A percentile compares a stretch with the other conserved stretches of the same genome.
phyloP scores from a whole-genome alignment of 805 yeast genomes.

The Candida insectorum region DNA sequence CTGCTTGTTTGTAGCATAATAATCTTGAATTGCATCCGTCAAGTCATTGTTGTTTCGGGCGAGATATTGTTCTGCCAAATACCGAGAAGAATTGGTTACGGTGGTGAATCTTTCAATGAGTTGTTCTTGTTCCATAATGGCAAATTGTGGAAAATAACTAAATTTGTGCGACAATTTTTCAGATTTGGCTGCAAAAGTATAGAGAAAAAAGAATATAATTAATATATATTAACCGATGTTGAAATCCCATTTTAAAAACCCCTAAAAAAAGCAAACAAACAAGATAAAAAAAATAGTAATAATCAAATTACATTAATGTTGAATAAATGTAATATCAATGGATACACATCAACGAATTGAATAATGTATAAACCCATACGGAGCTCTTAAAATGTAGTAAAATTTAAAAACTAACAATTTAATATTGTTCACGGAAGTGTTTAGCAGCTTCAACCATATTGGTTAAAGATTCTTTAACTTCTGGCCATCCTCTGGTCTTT shows the following conservation, averaged over 20 bases:
- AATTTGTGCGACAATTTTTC: not conserved
- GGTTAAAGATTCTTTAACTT: conserved; percentile 90
- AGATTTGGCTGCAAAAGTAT: not conserved
- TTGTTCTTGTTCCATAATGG: conserved; percentile 19
- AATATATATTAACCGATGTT: conserved; percentile 39
- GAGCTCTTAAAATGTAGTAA: conserved; percentile 12
- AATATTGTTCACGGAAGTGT: conserved; percentile 60
- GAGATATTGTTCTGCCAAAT: conserved; percentile 39
- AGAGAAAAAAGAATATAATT: not conserved
- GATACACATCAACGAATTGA: conserved; percentile 43
- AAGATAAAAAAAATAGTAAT: conserved; percentile 11
- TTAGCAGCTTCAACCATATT: conserved; percentile 99
- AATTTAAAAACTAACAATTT: conserved; percentile 12
- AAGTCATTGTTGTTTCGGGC: conserved; percentile 34
- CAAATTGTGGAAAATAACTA: conserved; percentile 2
- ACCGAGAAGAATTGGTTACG: conserved; percentile 31
- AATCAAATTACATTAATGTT: conserved; percentile 44
- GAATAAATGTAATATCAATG: conserved; percentile 42
- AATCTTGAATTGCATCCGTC: conserved; percentile 40
- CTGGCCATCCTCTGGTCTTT: conserved; percentile 99
- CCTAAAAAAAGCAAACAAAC: conserved; percentile 20
- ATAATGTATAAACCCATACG: conserved; percentile 27
- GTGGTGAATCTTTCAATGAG: conserved; percentile 32
- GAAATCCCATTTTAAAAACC: conserved; percentile 44
- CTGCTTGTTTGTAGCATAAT: conserved; percentile 21